Evolutionary conservation across 2,329 filamentous ascomycete species (phyloP).

Genomic region (Chalaropsis ovoidea): DNA sequence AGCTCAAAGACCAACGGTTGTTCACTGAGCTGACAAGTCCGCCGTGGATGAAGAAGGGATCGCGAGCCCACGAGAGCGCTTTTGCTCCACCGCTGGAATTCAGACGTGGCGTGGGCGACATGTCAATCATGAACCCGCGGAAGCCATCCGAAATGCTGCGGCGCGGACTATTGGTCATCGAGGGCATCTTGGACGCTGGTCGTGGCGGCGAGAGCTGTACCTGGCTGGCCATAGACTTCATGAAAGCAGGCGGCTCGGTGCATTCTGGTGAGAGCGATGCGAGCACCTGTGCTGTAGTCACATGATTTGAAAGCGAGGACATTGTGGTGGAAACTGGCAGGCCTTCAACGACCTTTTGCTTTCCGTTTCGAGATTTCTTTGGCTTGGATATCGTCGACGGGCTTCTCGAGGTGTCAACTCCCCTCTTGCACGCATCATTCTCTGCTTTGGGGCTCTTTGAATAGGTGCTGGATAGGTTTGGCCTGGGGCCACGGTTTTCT

Average conservation of each 20-base stretch:
- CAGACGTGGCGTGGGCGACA: conserved; percentile 1
- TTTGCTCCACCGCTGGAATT: background rate
- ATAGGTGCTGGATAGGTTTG: background rate
- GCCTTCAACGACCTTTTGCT: background rate
- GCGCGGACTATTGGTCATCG: background rate
- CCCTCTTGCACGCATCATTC: background rate
- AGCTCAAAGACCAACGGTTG: background rate
- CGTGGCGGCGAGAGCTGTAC: background rate
- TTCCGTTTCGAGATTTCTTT: background rate
- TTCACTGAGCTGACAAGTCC: conserved; percentile 19
- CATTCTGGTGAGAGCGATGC: background rate
- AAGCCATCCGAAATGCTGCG: background rate
- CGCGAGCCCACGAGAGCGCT: conserved; percentile 16
- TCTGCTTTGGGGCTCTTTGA: background rate
- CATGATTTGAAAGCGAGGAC: background rate
- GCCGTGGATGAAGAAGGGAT: conserved; percentile 24
- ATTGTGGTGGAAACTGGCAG: background rate
- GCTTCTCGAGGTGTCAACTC: background rate
- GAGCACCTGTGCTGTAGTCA: background rate
- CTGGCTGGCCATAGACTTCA: background rate
- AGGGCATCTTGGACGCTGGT: conserved; percentile 4
- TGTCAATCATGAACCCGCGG: conserved; percentile 10
- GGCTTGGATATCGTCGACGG: background rate
- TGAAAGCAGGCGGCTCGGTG: background rate
- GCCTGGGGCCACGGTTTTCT: conserved; percentile 10